Conservation (phyloP, 257 asterid species). For the Jacaranda mimosifolia region DNA sequence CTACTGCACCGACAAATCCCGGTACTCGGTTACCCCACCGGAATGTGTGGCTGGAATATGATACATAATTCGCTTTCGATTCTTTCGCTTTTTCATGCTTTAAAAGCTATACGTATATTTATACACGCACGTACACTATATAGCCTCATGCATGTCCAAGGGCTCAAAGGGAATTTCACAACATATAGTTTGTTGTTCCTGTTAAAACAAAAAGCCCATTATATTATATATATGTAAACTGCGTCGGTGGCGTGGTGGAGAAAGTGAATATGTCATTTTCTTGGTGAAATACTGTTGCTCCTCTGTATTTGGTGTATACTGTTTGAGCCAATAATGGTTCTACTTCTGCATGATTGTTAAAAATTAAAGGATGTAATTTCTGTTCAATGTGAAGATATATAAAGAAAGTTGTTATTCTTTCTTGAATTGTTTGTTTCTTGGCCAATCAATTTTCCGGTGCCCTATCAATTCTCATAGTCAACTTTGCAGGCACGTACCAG, state of each 20-base stretch:
- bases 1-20: constrained; percentile 68
- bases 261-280: constrained; percentile 40
- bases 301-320: constrained; percentile 37
- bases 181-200: background rate
- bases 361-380: background rate
- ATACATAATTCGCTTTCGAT: background rate
- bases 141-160: constrained; percentile 40
- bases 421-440: background rate
- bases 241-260: background rate
- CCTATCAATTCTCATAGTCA: background rate
- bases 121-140: constrained; percentile 4
- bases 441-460: background rate
- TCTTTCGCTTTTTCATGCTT: constrained; percentile 15
- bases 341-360: constrained; percentile 36
- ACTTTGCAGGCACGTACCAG: too few relatives aligned
- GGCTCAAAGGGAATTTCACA: constrained; percentile 31
- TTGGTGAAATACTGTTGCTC: constrained; percentile 12
- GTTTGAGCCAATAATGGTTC: constrained; percentile 40
- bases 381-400: background rate
- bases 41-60: constrained; percentile 59
- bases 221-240: background rate
- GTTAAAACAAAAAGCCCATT: too few relatives aligned
- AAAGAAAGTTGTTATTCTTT: background rate
- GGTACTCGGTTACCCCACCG: constrained; percentile 60
- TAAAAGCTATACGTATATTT: background rate